phyloP scores from a whole-genome alignment of 106 monocot species.

The Alisma plantagoaquatica region DNA sequence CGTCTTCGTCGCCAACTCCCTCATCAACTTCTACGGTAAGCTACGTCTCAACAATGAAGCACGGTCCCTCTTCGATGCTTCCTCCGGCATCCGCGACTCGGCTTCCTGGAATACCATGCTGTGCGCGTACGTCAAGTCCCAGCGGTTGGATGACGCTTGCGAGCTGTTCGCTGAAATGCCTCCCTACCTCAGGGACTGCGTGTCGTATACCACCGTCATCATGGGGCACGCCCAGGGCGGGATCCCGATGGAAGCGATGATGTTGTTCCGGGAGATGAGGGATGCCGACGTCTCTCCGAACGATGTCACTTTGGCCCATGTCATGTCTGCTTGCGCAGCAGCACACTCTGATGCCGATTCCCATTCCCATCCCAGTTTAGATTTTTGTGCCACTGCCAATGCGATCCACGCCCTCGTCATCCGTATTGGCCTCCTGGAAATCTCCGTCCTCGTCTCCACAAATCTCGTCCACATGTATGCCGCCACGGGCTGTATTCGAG shows the following conservation, averaged over 20 bases:
- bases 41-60: neutral
- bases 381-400: slow-evolving; percentile 10
- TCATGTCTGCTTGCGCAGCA: slow-evolving; percentile 35
- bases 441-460: slow-evolving; percentile 47
- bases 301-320: slow-evolving; percentile 47
- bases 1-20: slow-evolving; percentile 34
- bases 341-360: too few species aligned
- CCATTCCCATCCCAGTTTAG: slow-evolving; percentile 1
- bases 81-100: too few species aligned
- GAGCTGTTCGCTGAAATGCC: slow-evolving; percentile 35
- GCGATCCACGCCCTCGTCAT: slow-evolving; percentile 29
- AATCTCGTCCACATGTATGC: slow-evolving; percentile 59
- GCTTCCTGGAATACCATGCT: slow-evolving; percentile 42
- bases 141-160: slow-evolving; percentile 15
- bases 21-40: slow-evolving; percentile 33
- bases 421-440: slow-evolving; percentile 26
- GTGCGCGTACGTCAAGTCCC: slow-evolving; percentile 11
- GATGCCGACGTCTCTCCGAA: slow-evolving; percentile 23
- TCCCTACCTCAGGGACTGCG: slow-evolving; percentile 20
- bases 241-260: slow-evolving; percentile 14
- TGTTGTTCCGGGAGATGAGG: slow-evolving; percentile 35
- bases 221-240: slow-evolving; percentile 29
- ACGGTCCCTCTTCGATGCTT: too few species aligned
- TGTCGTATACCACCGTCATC: slow-evolving; percentile 59
- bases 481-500: slow-evolving; percentile 9